Conservation (phyloP, 2,329 filamentous ascomycete genomes). For the Trichoderma guizhouense region DNA sequence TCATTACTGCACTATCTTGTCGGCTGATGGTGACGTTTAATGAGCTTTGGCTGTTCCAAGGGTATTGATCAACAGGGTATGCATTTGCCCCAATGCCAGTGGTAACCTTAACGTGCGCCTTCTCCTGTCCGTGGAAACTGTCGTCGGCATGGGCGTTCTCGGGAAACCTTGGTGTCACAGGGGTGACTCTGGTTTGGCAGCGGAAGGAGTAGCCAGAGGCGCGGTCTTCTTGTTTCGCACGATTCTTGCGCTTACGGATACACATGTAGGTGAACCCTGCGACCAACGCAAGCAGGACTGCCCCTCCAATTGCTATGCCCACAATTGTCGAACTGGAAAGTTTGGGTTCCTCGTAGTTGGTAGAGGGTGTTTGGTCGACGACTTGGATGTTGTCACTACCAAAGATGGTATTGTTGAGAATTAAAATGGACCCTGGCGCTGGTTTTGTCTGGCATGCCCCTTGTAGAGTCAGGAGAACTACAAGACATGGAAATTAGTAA, state of each 20-base stretch:
- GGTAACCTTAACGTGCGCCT: not conserved
- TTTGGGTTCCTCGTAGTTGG: not conserved
- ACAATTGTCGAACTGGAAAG: constrained; percentile 41
- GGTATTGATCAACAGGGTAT: not conserved
- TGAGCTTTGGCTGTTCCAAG: constrained; percentile 1
- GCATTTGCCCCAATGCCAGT: not conserved
- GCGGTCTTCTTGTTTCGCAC: constrained; percentile 5
- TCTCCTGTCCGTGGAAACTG: constrained; percentile 1
- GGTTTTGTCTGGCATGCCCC: constrained; percentile 51
- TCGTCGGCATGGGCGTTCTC: constrained; percentile 1
- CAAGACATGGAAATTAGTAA: not conserved
- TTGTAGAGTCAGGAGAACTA: constrained; percentile 50
- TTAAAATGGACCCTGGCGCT: constrained; percentile 32
- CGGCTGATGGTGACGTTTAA: not conserved
- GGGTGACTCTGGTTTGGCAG: constrained; percentile 37
- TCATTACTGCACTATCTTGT: not conserved
- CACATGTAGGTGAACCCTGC: constrained; percentile 44
- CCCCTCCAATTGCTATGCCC: constrained; percentile 41
- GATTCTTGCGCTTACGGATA: constrained; percentile 43
- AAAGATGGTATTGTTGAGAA: constrained; percentile 47
- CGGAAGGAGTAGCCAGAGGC: constrained; percentile 49
- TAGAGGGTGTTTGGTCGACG: not conserved
- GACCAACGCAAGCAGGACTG: constrained; percentile 37
- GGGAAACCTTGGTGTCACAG: not conserved
- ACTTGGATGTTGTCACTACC: constrained; percentile 26